These are phyloP conservation scores for Aspergillus pseudotamarii DNA, from an alignment of 2,329 filamentous ascomycete species.

Conservation along the genomic window DNA sequence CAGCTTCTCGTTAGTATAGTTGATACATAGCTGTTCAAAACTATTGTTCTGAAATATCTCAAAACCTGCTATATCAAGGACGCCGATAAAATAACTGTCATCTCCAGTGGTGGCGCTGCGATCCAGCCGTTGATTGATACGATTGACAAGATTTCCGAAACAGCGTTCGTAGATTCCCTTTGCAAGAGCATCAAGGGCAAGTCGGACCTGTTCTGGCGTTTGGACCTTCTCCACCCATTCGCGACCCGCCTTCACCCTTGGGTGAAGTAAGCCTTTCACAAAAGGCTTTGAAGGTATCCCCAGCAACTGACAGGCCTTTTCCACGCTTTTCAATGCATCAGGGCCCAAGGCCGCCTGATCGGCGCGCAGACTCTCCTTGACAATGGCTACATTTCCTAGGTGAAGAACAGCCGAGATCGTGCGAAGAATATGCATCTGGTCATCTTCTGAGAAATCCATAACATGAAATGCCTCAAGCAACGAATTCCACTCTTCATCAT, in stretches of 20 bases:
- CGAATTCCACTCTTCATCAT: slow-evolving; percentile 84
- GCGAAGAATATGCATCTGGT: slow-evolving; percentile 79
- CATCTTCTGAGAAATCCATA: slow-evolving; percentile 87
- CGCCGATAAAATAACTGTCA: slow-evolving; percentile 93
- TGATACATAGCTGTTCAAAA: slow-evolving; percentile 98
- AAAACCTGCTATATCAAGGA: slow-evolving; percentile 97
- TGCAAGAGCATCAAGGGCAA: slow-evolving; percentile 84
- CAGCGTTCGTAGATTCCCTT: slow-evolving; percentile 98
- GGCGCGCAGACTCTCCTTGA: slow-evolving; percentile 85
- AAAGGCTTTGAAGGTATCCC: slow-evolving; percentile 86
- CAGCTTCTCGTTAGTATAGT: slow-evolving; percentile 98
- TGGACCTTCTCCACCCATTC: slow-evolving; percentile 99
- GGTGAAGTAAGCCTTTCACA: slow-evolving; percentile 84
- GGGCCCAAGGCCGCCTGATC: slow-evolving; percentile 84
- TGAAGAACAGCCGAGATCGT: slow-evolving; percentile 92
- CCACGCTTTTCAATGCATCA: slow-evolving; percentile 73
- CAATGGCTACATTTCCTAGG: slow-evolving; percentile 85
- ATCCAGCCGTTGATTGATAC: slow-evolving; percentile 91
- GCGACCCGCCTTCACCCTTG: slow-evolving; percentile 89
- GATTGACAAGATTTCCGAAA: slow-evolving; percentile 87
- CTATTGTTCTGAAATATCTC: slow-evolving; percentile 99
- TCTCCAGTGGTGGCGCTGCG: slow-evolving; percentile 80
- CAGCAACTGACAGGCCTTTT: slow-evolving; percentile 79
- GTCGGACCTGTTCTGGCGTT: slow-evolving; percentile 91
- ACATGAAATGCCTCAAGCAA: slow-evolving; percentile 90